A percentile compares a stretch with the other conserved stretches of the same genome.
phyloP scores from a whole-genome alignment of 140 eudicot species.

The Cichorium intybus region DNA sequence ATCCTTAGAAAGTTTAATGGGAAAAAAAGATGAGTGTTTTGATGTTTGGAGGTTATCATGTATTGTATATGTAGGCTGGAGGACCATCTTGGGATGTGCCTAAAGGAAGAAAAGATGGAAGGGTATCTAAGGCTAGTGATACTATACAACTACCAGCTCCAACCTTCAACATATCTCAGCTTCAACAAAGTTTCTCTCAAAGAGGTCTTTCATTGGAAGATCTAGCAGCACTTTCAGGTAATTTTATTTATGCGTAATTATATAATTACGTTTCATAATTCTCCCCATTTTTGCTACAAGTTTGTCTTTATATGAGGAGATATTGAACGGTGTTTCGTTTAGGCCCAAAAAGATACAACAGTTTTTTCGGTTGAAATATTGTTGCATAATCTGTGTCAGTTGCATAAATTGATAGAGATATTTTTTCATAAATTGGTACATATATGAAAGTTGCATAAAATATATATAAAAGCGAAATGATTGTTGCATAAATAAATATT shows the following conservation, averaged over 20 bases:
- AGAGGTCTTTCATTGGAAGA: slow-evolving; percentile 70
- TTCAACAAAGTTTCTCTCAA: slow-evolving; percentile 66
- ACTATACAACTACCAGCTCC: slow-evolving; percentile 64
- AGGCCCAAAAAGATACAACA: too few relatives aligned
- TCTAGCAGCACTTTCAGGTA: slow-evolving; percentile 80
- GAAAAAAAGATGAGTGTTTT: background rate
- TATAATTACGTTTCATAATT: too few relatives aligned
- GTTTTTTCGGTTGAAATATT: too few relatives aligned
- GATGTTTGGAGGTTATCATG: background rate
- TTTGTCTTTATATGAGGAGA: too few relatives aligned
- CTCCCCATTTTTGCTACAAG: background rate
- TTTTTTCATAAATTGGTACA: too few relatives aligned
- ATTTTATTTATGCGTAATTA: background rate
- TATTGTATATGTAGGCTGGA: slow-evolving; percentile 46
- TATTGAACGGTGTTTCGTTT: too few relatives aligned
- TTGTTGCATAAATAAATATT: too few relatives aligned
- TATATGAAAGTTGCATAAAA: too few relatives aligned
- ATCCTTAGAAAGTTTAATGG: background rate
- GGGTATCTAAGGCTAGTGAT: slow-evolving; percentile 71
- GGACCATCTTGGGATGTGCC: slow-evolving; percentile 85
- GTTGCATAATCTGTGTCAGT: too few relatives aligned
- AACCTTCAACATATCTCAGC: slow-evolving; percentile 61
- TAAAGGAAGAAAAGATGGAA: slow-evolving; percentile 86
- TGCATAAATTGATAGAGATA: too few relatives aligned
- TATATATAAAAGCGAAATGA: too few relatives aligned